A percentile compares a stretch with the other conserved stretches of the same genome.
Conservation (phyloP, 2,329 filamentous ascomycete species). For the Colletotrichum plurivorum region DNA sequence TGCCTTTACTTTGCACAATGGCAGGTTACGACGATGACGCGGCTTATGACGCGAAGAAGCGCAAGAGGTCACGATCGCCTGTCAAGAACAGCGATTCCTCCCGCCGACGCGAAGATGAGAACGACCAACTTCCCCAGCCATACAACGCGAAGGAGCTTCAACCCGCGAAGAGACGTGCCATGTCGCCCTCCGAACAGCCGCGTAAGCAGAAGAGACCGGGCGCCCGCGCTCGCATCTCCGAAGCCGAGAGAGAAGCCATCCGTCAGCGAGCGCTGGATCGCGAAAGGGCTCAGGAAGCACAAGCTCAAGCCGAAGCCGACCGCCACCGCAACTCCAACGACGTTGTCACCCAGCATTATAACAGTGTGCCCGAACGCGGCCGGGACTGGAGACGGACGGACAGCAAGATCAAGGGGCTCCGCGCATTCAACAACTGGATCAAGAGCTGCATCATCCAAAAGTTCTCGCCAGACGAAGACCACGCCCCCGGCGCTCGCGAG, state of each 20-base stretch:
- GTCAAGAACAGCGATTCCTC: slow-evolving; percentile 37
- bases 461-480: slow-evolving; percentile 87
- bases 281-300: slow-evolving; percentile 58
- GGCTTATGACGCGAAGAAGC: slow-evolving; percentile 57
- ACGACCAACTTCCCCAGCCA: slow-evolving; percentile 68
- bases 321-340: slow-evolving; percentile 77
- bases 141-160: slow-evolving; percentile 73
- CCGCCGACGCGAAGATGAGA: slow-evolving; percentile 47
- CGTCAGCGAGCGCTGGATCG: slow-evolving; percentile 74
- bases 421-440: slow-evolving; percentile 98
- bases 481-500: slow-evolving; percentile 72
- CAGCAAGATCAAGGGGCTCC: slow-evolving; percentile 93
- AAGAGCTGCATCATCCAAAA: slow-evolving; percentile 98
- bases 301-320: slow-evolving; percentile 54
- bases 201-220: slow-evolving; percentile 80
- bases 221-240: slow-evolving; percentile 76
- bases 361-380: slow-evolving; percentile 92
- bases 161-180: slow-evolving; percentile 70
- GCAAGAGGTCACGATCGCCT: slow-evolving; percentile 55
- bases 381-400: slow-evolving; percentile 95
- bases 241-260: slow-evolving; percentile 76
- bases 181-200: slow-evolving; percentile 68
- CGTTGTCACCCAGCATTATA: slow-evolving; percentile 94
- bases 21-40: slow-evolving; percentile 43
- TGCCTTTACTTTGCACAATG: slow-evolving; percentile 36